Evolutionary conservation across 331 rosid species (phyloP), one percentile per base, ranked within the genome.

Genomic region (Rosa hybrid): DNA sequence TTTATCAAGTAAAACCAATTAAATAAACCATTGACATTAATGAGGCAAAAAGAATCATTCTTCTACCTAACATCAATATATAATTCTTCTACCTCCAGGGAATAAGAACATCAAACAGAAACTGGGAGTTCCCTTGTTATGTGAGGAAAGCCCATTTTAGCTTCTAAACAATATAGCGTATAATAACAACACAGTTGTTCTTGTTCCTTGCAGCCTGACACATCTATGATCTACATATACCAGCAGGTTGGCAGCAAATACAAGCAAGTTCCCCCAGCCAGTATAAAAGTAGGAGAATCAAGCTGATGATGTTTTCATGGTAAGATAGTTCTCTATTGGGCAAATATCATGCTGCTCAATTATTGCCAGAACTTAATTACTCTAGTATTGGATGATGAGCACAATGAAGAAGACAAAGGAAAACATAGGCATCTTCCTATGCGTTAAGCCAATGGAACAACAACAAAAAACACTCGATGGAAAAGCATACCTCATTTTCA

Each of bases 401-500:
- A 51, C 72, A 89, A 18, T 49, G 25, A 56, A 56, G 10, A 56
- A 50, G 6, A 50, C 16, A 50, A n/a, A 17, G 23, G 8, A 67
- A 80, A 44, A 51, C 53, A 68, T 51, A 51, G 57, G 2, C 20
- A 51, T 51, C 0, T 51, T 20, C 57, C n/a, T 16, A 16, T 17
- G n/a, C 2, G 4, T 12, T 48, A 12, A 48, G 51, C 14, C 11
- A 12, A 76, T 74, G 80, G 60, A 53, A 53, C 20, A 41, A 67
- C 12, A 44, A 18, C 27, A 7, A 14, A 14, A 7, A 7, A 14
- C 25, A 18, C 17, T 10, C 9, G 27, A n/a, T n/a, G 57, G 64
- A 57, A 10, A 81, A 82, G 84, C 89, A 79, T 34, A 94, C 98
- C 96, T 94, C 98, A 81, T 94, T 94, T 90, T 94, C 98, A 80